A percentile compares a stretch with the other conserved stretches of the same genome.
Conservation (phyloP, 1,284 basidiomycete species). For the Ceratobasidium sp. region DNA sequence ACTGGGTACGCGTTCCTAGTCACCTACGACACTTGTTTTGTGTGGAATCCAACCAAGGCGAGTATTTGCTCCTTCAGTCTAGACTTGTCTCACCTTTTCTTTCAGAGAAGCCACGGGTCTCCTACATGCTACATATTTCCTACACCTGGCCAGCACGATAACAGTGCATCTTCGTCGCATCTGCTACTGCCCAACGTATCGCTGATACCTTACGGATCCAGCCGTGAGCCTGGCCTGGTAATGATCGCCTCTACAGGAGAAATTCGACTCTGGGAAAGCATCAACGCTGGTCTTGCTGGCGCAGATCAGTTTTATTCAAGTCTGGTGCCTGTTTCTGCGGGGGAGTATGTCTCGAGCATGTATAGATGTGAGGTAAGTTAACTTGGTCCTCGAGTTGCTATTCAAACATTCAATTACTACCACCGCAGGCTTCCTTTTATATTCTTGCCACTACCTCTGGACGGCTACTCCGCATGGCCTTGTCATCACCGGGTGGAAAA, state of each 20-base stretch:
- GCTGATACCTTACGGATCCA: constrained; percentile 72
- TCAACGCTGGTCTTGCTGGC: constrained; percentile 82
- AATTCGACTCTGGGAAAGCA: constrained; percentile 81
- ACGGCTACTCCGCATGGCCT: constrained; percentile 68
- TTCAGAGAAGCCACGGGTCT: constrained; percentile 65
- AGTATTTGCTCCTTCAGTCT: constrained; percentile 47
- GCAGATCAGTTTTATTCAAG: constrained; percentile 71
- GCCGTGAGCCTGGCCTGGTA: constrained; percentile 80
- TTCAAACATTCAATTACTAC: constrained; percentile 5
- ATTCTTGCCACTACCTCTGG: constrained; percentile 74
- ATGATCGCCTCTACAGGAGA: constrained; percentile 71
- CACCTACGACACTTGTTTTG: constrained; percentile 77
- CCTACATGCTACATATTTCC: constrained; percentile 86
- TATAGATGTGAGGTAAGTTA: constrained; percentile 69
- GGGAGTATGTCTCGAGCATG: constrained; percentile 72
- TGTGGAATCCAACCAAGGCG: constrained; percentile 81
- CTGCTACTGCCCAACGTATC: constrained; percentile 69
- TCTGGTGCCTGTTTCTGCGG: constrained; percentile 63
- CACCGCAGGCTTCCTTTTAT: constrained; percentile 68
- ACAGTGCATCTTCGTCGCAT: constrained; percentile 54
- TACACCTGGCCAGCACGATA: constrained; percentile 59
- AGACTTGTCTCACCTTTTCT: neutral
- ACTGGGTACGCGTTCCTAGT: constrained; percentile 79
- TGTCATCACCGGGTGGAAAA: constrained; percentile 51
- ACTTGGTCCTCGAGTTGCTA: constrained; percentile 1